phyloP scores from a whole-genome alignment of 495 filamentous ascomycete species.

The Podospora pseudoanserina region DNA sequence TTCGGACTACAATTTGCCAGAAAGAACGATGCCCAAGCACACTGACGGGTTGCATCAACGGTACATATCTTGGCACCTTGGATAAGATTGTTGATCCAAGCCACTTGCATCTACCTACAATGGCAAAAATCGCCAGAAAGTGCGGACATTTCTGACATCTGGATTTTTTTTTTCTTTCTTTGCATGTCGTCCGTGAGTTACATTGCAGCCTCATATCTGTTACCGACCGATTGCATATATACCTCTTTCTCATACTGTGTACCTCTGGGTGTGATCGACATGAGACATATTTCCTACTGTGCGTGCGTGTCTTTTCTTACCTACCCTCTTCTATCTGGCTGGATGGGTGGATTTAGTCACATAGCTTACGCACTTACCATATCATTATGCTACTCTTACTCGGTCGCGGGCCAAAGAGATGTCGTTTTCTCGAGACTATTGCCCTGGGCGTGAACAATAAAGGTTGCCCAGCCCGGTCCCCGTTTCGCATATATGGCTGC shows the following conservation, averaged over 20 bases:
- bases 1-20: background rate
- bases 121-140: background rate
- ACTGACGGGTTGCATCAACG: constrained; percentile 20
- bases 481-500: background rate
- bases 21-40: constrained; percentile 2
- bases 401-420: background rate
- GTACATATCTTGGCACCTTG: constrained; percentile 34
- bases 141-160: background rate
- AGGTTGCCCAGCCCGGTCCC: background rate
- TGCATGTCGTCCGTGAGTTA: background rate
- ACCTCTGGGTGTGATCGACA: background rate
- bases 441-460: background rate
- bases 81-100: constrained; percentile 31
- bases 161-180: background rate
- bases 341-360: background rate
- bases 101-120: background rate
- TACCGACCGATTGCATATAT: background rate
- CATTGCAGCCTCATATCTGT: background rate
- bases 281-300: background rate
- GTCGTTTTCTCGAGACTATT: background rate
- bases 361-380: background rate
- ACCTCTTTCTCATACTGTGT: background rate
- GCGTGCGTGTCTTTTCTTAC: background rate
- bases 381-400: background rate
- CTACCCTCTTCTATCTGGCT: background rate